Evolutionary conservation across 2,329 filamentous ascomycete genomes (phyloP), one percentile per base, ranked within the genome.

Genomic region (Lithohypha guttulata): DNA sequence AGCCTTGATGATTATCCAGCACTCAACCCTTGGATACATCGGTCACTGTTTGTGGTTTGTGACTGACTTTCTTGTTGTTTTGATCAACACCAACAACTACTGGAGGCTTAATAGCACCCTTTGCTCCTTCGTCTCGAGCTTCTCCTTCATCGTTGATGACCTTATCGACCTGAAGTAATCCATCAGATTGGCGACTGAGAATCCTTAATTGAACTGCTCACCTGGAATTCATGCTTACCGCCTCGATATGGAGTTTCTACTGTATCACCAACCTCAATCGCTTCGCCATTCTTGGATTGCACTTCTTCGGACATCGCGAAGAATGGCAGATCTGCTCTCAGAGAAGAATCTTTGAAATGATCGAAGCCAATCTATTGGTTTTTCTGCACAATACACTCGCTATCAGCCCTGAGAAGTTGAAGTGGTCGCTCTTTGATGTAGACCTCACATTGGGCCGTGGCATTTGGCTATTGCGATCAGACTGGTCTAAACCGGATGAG

Each of bases 61-160:
- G 44, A 32, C 42, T 45, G 33, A 45, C 46, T 34, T 47, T 48
- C 22, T 48, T 49, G 20, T 44, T 38, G 17, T 49, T 49, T 37
- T 49, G 44, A 22, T 47, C 44, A 10, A 42, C 41, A 25, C 44
- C 46, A 7, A 49, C 42, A 5, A 49, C 42, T 7, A 43, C 44
- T n/a, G 46, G 46, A 9, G 44, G 34, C 28, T 47, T 45, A 3
- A 35, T 34, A 9, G 46, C 42, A n/a, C 46, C 44, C 32, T 46
- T 46, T 13, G 41, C 46, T 17, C 32, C 22, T 22, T 34, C 29
- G 8, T 35, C 30, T 6, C 35, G 29, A 6, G 44, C 44, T 19
- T 47, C 33, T 2, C 42, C 22, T 27, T 45, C 46, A 27, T 44
- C 39, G 2, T 39, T 42, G 15, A 47, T 22, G 25, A 45, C 42